Evolutionary conservation across 495 filamentous ascomycete species (phyloP).

Genomic region (Penicillium subrubescens): DNA sequence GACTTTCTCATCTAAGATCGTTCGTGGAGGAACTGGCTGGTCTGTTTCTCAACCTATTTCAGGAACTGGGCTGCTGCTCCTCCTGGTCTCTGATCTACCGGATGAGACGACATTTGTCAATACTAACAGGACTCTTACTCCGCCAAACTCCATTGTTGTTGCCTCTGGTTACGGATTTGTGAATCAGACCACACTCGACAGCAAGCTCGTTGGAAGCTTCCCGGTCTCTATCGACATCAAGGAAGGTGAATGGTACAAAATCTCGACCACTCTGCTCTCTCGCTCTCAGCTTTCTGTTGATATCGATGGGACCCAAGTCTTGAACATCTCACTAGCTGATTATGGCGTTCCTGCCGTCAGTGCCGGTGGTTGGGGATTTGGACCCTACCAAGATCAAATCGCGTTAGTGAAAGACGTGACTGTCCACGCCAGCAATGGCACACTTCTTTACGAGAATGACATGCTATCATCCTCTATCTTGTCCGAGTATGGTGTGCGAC

Average conservation of each 20-base stretch:
- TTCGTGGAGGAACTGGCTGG: slow-evolving; percentile 27
- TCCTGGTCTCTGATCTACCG: slow-evolving; percentile 6
- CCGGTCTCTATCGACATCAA: slow-evolving; percentile 5
- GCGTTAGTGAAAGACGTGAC: slow-evolving; percentile 35
- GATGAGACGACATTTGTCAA: slow-evolving; percentile 5
- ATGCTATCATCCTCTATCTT: slow-evolving; percentile 25
- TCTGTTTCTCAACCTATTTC: slow-evolving; percentile 9
- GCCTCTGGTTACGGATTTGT: slow-evolving; percentile 11
- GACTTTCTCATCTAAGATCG: slow-evolving; percentile 22
- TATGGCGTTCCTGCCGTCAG: slow-evolving; percentile 2
- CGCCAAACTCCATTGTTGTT: slow-evolving; percentile 4
- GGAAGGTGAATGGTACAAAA: slow-evolving; percentile 15
- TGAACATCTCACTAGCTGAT: slow-evolving; percentile 1
- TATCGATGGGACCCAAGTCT: slow-evolving; percentile 4
- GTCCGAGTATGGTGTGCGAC: slow-evolving; percentile 27
- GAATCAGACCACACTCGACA: slow-evolving; percentile 12
- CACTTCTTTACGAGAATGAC: slow-evolving; percentile 28
- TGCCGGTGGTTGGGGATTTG: slow-evolving; percentile 37
- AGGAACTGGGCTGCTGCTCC: slow-evolving; percentile 4
- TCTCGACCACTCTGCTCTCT: slow-evolving; percentile 5
- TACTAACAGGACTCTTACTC: slow-evolving; percentile 1
- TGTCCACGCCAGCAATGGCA: slow-evolving; percentile 31
- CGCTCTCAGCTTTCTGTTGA: slow-evolving; percentile 2
- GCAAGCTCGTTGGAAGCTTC: slow-evolving; percentile 1
- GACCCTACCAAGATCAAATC: slow-evolving; percentile 33